Base-by-base conservation (phyloP, 129 eudicot species). In the Centella asiatica region DNA sequence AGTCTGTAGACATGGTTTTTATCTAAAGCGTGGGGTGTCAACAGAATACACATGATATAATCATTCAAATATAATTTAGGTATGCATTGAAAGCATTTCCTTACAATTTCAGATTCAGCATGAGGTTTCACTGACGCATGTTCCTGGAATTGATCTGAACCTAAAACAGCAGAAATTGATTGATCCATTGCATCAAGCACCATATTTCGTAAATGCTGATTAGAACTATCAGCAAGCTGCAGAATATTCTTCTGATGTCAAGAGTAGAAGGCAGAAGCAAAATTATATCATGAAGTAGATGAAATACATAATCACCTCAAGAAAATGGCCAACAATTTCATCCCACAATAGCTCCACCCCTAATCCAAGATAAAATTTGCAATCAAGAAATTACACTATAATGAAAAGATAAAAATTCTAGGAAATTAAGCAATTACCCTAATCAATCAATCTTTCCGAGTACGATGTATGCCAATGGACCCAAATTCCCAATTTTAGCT, bases 271-370 rank as follows among this genome's bases (percentile, higher is more conserved):
- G 66, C 25, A 33, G 37, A 64, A 62, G 69, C 44, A 69, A 9
- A 32, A 67, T n/a, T 48, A 61, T 9, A 64, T 40, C 53, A 19
- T 37, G 61, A 13, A 5, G 44, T 42, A 53, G 19, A 51, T 36
- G 37, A 33, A 17, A 61, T 44, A 34, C 44, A 34, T 33, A 24
- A 65, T 68, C 73, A 92, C 99, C 99, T 92, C 90, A 34, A 92
- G 72, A 65, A 92, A 92, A 76, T 92, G 99, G 62, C 86, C 86
- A 63, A 92, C 80, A 20, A 87, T 78, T 66, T 84, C 95, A 72
- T 92, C 83, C 99, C 99, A 92, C 71, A 92, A 75, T 61, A 95
- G 88, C 77, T 87, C 90, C 74, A 92, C 92, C 67, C 99, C 99
- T 92, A 83, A 69, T 58, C 7, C 63, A 58, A 58, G 20, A 34